Evolutionary conservation across 768 basidiomycete genomes (phyloP).

Genomic region (Amanita polypyramis): DNA sequence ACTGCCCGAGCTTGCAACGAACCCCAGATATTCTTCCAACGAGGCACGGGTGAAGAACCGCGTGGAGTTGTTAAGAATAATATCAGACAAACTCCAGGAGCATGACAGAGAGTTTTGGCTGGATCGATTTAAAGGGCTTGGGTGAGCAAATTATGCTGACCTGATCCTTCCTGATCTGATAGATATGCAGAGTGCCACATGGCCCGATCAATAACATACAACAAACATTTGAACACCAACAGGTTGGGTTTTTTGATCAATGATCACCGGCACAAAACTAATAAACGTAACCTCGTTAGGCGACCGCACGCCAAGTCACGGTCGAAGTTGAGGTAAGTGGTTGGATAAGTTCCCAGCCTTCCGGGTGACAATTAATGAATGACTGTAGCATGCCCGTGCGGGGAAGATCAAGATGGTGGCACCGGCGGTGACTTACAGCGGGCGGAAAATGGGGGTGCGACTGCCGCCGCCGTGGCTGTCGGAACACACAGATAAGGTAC

Average conservation of each 20-base stretch:
- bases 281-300: slow-evolving; percentile 29
- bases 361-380: background rate
- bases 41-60: slow-evolving; percentile 68
- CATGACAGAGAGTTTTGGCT: slow-evolving; percentile 68
- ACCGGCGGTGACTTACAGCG: slow-evolving; percentile 76
- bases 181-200: slow-evolving; percentile 53
- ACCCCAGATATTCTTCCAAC: slow-evolving; percentile 66
- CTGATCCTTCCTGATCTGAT: background rate
- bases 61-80: slow-evolving; percentile 52
- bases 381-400: slow-evolving; percentile 64
- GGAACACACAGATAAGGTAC: slow-evolving; percentile 71
- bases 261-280: slow-evolving; percentile 5
- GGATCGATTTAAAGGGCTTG: slow-evolving; percentile 60
- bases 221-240: slow-evolving; percentile 85
- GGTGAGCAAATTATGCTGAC: slow-evolving; percentile 35
- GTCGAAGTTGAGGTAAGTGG: slow-evolving; percentile 67
- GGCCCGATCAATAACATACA: slow-evolving; percentile 89
- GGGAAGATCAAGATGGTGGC: slow-evolving; percentile 73
- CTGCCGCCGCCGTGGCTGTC: slow-evolving; percentile 83
- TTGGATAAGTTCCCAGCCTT: background rate
- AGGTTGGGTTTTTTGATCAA: slow-evolving; percentile 21
- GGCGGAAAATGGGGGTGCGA: slow-evolving; percentile 61
- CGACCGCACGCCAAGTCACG: slow-evolving; percentile 61
- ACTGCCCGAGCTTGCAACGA: slow-evolving; percentile 43
- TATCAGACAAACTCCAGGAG: slow-evolving; percentile 49